These are phyloP conservation scores for Rhynchospora breviuscula DNA, from an alignment of 176 grass and related monocot species.

Conservation along the genomic window DNA sequence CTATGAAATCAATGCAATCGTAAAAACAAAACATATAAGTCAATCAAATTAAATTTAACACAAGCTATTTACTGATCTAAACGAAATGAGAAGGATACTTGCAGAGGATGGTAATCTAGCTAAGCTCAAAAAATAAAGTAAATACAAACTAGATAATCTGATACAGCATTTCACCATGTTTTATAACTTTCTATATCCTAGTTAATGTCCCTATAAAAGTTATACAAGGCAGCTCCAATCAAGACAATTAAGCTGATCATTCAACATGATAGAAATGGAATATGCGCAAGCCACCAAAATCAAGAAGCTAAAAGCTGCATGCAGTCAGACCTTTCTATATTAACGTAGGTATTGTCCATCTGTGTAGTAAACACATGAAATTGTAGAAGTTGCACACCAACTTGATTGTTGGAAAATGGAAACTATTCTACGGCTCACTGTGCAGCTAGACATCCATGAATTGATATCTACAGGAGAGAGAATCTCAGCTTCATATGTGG, in stretches of 20 bases:
- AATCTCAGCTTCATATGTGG: slow-evolving; percentile 10
- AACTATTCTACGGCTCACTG: neutral
- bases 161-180: slow-evolving; percentile 3
- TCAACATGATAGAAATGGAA: neutral
- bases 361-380: neutral
- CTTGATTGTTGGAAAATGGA: neutral
- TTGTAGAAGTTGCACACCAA: neutral
- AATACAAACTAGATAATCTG: slow-evolving; percentile 2
- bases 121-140: slow-evolving; percentile 1
- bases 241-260: neutral
- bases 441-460: neutral
- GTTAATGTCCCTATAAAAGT: neutral
- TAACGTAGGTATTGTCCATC: neutral
- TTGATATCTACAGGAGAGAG: slow-evolving; percentile 9
- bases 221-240: neutral
- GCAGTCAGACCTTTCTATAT: neutral
- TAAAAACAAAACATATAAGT: neutral
- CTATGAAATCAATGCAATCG: neutral
- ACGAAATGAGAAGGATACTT: neutral
- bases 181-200: neutral
- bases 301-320: slow-evolving; percentile 3
- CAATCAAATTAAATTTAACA: neutral
- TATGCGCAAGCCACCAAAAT: neutral
- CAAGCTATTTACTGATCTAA: neutral
- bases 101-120: no score